These are phyloP conservation scores for Glycine latifolia DNA, from an alignment of 306 rosid species.

Conservation along the genomic window DNA sequence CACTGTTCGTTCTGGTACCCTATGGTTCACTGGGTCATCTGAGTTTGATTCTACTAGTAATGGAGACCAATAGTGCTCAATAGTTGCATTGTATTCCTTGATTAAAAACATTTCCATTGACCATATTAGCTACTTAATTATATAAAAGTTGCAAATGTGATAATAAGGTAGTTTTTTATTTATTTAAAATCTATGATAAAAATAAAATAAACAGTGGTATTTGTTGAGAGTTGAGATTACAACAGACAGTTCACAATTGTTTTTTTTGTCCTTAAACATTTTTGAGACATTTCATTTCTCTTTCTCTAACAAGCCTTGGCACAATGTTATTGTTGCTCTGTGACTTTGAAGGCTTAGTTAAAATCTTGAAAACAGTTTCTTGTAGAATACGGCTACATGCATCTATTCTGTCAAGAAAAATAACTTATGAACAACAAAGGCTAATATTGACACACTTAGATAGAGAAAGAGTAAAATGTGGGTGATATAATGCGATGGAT, in stretches of 20 bases:
- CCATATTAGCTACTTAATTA: constrained; percentile 5
- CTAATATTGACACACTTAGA: too few species aligned
- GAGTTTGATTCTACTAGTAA: constrained; percentile 86
- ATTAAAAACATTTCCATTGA: background rate
- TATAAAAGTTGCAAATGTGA: constrained; percentile 13
- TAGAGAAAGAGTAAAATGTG: too few species aligned
- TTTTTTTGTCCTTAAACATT: background rate
- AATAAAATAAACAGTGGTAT: background rate
- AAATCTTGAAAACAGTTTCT: background rate
- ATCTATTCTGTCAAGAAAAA: background rate
- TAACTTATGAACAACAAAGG: too few species aligned
- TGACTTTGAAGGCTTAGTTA: background rate
- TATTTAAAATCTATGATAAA: background rate
- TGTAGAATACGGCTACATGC: background rate
- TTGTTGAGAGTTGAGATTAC: too few species aligned
- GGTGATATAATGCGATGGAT: too few species aligned
- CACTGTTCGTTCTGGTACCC: constrained; percentile 67
- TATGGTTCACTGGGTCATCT: constrained; percentile 79
- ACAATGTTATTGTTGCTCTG: background rate
- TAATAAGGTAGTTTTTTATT: background rate
- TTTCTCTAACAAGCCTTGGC: background rate
- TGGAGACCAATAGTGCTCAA: constrained; percentile 90
- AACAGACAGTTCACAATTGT: too few species aligned
- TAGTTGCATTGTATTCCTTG: constrained; percentile 79
- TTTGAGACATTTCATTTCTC: background rate